These are phyloP conservation scores for Globisporangium camurandrum DNA, from an alignment of 352 stramenopile species.

Conservation along the genomic window DNA sequence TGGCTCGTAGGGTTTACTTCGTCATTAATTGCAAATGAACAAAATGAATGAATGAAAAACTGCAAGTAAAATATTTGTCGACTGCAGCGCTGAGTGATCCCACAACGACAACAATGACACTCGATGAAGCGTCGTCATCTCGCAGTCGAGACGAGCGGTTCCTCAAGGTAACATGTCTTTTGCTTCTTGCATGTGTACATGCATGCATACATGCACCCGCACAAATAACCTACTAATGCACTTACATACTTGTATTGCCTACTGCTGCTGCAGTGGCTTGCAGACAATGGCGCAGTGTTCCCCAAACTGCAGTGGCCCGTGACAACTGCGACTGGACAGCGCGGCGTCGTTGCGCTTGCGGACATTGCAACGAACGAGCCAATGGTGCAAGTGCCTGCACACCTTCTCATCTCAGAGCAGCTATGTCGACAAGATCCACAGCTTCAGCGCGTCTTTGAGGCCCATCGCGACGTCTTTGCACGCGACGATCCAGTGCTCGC, in stretches of 20 bases:
- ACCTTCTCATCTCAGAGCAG: slow-evolving; percentile 70
- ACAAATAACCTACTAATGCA: background rate
- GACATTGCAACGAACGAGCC: slow-evolving; percentile 49
- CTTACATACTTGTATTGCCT: too few species aligned
- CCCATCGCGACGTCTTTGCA: slow-evolving; percentile 59
- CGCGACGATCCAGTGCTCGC: slow-evolving; percentile 77
- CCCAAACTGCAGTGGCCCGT: slow-evolving; percentile 73
- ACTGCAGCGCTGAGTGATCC: background rate
- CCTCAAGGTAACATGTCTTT: slow-evolving; percentile 19
- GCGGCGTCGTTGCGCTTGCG: slow-evolving; percentile 43
- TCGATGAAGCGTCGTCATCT: slow-evolving; percentile 2
- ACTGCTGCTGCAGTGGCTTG: slow-evolving; percentile 71
- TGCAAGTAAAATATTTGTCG: background rate
- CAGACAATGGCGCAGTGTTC: slow-evolving; percentile 59
- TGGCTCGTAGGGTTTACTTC: background rate
- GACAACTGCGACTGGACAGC: slow-evolving; percentile 36
- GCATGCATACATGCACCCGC: too few species aligned
- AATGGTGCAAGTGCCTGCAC: slow-evolving; percentile 58
- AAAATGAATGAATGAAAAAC: background rate
- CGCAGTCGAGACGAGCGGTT: slow-evolving; percentile 38
- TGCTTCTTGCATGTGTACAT: background rate
- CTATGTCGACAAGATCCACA: slow-evolving; percentile 44
- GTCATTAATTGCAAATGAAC: background rate
- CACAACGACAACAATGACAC: background rate
- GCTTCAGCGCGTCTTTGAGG: slow-evolving; percentile 34